A percentile compares a stretch with the other conserved stretches of the same genome.
Evolutionary conservation across 73 alveolate species (phyloP).

Genomic region (Tetrahymena thermophila): DNA sequence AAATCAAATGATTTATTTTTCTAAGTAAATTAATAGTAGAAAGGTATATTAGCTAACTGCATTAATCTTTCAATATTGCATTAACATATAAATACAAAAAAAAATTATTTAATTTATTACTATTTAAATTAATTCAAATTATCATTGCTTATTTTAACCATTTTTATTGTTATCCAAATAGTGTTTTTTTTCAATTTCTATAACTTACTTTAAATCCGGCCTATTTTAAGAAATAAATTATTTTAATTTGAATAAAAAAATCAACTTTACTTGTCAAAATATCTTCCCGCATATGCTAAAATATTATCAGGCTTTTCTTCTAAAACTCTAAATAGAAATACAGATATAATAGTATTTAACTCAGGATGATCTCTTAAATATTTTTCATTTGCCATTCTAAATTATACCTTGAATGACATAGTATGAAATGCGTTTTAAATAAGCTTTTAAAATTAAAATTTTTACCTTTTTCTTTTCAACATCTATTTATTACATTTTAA

Average conservation of each 20-base stretch:
- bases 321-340: conserved; percentile 35
- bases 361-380: conserved; percentile 41
- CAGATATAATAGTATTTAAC: conserved; percentile 14
- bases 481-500: conserved; percentile 17
- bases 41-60: too few relatives aligned
- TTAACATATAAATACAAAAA: background rate
- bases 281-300: conserved; percentile 39
- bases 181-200: conserved; percentile 21
- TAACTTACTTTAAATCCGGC: conserved; percentile 16
- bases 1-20: too few relatives aligned
- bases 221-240: background rate
- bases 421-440: background rate
- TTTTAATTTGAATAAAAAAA: too few relatives aligned
- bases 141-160: background rate
- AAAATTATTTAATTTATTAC: too few relatives aligned
- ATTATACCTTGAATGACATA: background rate
- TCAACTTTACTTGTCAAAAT: conserved; percentile 19
- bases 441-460: background rate
- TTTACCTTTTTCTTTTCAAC: conserved; percentile 33
- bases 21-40: too few relatives aligned
- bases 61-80: too few relatives aligned
- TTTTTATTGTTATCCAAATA: conserved; percentile 9
- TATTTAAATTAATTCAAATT: background rate
- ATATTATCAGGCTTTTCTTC: conserved; percentile 43
- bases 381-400: conserved; percentile 39